A percentile compares a stretch with the other conserved stretches of the same genome.
Evolutionary conservation across 768 basidiomycete species (phyloP).

Genomic region (Psilocybe azurescens): DNA sequence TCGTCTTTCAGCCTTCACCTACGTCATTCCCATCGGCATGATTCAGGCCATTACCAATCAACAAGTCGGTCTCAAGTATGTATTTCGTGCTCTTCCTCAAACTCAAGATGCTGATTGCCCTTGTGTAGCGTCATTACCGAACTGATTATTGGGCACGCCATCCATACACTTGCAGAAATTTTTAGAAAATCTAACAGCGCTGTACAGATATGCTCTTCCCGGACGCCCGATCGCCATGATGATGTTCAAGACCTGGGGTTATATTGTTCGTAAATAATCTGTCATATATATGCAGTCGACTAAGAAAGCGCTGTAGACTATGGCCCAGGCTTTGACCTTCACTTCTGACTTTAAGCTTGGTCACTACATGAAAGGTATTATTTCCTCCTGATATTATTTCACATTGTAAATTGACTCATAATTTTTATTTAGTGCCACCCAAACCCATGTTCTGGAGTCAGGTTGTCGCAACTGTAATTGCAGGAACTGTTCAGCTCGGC

Average conservation of each 20-base stretch:
- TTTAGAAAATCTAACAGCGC: conserved; percentile 28
- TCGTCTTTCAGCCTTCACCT: conserved; percentile 47
- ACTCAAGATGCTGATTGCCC: not conserved
- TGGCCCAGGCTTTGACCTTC: conserved; percentile 63
- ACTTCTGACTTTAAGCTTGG: conserved; percentile 72
- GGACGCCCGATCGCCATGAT: conserved; percentile 74
- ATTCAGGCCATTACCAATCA: conserved; percentile 79
- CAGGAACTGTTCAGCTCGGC: conserved; percentile 69
- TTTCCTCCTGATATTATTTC: not conserved
- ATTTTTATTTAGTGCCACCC: conserved; percentile 50
- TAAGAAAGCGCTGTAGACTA: conserved; percentile 36
- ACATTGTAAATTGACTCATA: not conserved
- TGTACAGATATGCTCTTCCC: conserved; percentile 56
- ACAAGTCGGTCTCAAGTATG: conserved; percentile 65
- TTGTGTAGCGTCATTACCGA: conserved; percentile 69
- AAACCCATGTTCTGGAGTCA: conserved; percentile 60
- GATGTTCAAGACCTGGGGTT: conserved; percentile 71
- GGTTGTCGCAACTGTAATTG: conserved; percentile 59
- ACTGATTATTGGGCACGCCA: conserved; percentile 66
- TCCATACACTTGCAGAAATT: conserved; percentile 37
- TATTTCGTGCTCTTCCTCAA: conserved; percentile 1
- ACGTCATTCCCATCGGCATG: conserved; percentile 70
- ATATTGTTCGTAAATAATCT: conserved; percentile 37
- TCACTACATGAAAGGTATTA: conserved; percentile 70
- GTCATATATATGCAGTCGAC: not conserved